Evolutionary conservation across 2,329 filamentous ascomycete species (phyloP).

Genomic region (Knufia fluminis): DNA sequence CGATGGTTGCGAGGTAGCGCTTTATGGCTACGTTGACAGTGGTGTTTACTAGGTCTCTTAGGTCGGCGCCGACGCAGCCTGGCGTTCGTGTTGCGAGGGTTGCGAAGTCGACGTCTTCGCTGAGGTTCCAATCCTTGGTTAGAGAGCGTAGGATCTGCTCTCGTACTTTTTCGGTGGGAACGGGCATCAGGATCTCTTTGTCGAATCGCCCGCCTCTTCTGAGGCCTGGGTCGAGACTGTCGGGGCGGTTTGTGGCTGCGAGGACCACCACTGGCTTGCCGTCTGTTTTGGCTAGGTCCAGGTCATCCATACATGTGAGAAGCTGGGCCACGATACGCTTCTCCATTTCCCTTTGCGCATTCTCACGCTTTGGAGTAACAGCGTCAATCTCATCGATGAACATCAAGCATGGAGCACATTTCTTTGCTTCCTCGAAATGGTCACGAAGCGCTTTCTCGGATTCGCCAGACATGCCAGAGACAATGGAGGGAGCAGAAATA

Average conservation of each 20-base stretch:
- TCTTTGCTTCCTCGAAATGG: constrained; percentile 78
- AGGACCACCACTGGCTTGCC: constrained; percentile 78
- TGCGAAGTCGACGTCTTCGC: constrained; percentile 62
- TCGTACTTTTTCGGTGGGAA: constrained; percentile 70
- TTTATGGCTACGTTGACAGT: constrained; percentile 57
- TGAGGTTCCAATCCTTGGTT: constrained; percentile 55
- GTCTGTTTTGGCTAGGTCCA: constrained; percentile 61
- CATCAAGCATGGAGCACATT: constrained; percentile 75
- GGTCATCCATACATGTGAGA: constrained; percentile 74
- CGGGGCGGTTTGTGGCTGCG: constrained; percentile 80
- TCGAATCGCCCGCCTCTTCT: constrained; percentile 69
- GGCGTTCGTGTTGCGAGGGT: constrained; percentile 74
- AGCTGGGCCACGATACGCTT: constrained; percentile 77
- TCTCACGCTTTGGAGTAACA: constrained; percentile 78
- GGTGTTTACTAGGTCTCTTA: constrained; percentile 61
- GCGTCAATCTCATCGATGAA: constrained; percentile 91
- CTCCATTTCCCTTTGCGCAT: constrained; percentile 78
- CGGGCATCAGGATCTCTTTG: constrained; percentile 74
- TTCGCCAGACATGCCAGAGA: constrained; percentile 81
- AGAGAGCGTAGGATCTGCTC: constrained; percentile 69
- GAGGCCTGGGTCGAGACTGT: constrained; percentile 72
- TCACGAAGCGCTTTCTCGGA: constrained; percentile 80
- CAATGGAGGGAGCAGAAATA: constrained; percentile 70
- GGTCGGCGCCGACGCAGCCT: constrained; percentile 85
- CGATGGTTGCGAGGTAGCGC: constrained; percentile 47